These are phyloP conservation scores for Bauhinia variegata DNA, from an alignment of 306 rosid species.

Conservation along the genomic window DNA sequence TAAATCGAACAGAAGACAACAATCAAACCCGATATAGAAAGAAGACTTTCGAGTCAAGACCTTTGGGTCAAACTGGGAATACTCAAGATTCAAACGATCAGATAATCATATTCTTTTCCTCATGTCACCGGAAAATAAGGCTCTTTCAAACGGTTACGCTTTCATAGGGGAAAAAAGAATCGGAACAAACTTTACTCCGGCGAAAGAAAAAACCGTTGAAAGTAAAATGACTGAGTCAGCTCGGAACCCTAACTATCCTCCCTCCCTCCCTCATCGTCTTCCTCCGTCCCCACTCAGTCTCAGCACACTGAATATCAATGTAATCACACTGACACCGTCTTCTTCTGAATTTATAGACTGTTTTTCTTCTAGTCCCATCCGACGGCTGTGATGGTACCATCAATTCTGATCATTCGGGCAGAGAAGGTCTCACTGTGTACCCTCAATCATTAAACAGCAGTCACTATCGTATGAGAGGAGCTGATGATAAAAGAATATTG, in stretches of 20 bases:
- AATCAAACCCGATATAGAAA: constrained; percentile 13
- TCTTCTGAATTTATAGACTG: constrained; percentile 42
- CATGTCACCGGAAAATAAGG: constrained; percentile 36
- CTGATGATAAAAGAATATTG: constrained; percentile 8
- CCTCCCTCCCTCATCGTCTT: constrained; percentile 22
- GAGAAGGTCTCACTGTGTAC: constrained; percentile 27
- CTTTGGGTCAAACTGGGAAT: constrained; percentile 44
- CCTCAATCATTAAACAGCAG: neutral
- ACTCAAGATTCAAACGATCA: constrained; percentile 26
- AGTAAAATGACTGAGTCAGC: constrained; percentile 32
- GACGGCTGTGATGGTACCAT: constrained; percentile 42
- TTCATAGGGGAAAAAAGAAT: neutral
- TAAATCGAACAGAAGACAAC: constrained; percentile 11
- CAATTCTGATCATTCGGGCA: constrained; percentile 27
- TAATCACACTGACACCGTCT: constrained; percentile 29
- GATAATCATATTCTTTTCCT: constrained; percentile 17
- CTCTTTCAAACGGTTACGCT: neutral
- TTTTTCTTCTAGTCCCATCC: neutral
- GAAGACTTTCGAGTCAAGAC: constrained; percentile 29
- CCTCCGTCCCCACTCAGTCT: constrained; percentile 29
- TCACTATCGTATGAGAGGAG: neutral
- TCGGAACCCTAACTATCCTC: constrained; percentile 38
- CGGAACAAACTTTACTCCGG: constrained; percentile 29
- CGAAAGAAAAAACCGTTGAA: constrained; percentile 19
- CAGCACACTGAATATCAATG: constrained; percentile 31